Percentiles rank a stretch among this genome's conserved stretches.
These are phyloP conservation scores for Cenococcum geophilum DNA, from an alignment of 495 filamentous ascomycete genomes.

Conservation along the genomic window DNA sequence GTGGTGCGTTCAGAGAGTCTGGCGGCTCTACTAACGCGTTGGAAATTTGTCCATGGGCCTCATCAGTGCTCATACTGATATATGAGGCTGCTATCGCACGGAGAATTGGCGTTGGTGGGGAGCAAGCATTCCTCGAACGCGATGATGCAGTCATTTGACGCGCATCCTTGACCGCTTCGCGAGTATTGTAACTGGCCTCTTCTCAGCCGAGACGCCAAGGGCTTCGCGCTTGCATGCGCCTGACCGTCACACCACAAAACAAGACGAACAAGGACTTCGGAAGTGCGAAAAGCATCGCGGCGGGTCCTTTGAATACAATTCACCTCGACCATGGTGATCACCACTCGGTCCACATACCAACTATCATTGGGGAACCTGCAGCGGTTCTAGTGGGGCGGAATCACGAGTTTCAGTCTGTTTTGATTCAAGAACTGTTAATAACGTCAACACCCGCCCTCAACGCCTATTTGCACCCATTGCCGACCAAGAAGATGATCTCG, in stretches of 20 bases:
- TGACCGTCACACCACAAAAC: conserved; percentile 4
- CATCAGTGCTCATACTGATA: not conserved
- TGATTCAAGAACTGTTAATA: not conserved
- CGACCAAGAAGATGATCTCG: not conserved
- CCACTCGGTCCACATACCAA: not conserved
- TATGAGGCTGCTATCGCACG: not conserved
- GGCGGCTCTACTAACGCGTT: not conserved
- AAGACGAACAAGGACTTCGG: conserved; percentile 3
- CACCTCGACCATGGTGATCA: not conserved
- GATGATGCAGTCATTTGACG: not conserved
- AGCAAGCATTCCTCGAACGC: not conserved
- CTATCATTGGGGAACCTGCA: not conserved
- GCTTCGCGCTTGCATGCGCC: not conserved
- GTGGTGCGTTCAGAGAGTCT: not conserved
- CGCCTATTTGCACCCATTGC: not conserved
- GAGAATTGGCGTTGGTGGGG: not conserved
- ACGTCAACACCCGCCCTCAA: not conserved
- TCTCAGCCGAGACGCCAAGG: too few species aligned
- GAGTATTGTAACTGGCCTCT: too few species aligned
- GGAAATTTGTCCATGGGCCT: not conserved
- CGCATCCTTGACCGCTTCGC: not conserved
- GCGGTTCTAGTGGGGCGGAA: not conserved
- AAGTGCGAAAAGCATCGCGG: not conserved
- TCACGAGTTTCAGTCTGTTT: not conserved
- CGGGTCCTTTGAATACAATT: not conserved